Evolutionary conservation across 2,329 filamentous ascomycete genomes (phyloP).

Genomic region (Cryphonectria parasitica): DNA sequence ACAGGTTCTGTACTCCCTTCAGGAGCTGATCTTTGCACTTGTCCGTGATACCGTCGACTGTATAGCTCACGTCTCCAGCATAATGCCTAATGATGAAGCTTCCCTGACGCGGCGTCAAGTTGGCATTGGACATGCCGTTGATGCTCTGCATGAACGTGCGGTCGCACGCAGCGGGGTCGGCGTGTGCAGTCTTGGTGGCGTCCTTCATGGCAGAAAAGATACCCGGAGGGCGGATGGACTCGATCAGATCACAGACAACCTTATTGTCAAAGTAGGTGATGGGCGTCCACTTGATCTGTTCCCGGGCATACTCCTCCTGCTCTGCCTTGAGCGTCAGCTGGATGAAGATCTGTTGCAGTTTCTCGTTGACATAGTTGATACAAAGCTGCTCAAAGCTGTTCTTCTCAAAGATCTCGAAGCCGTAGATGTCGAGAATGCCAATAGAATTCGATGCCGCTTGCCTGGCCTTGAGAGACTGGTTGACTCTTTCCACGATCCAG

Average conservation of each 20-base stretch:
- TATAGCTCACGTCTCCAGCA: slow-evolving; percentile 93
- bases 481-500: slow-evolving; percentile 95
- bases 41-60: slow-evolving; percentile 95
- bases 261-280: slow-evolving; percentile 99
- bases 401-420: slow-evolving; percentile 98
- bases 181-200: slow-evolving; percentile 96
- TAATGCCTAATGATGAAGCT: slow-evolving; percentile 99
- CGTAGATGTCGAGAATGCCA: slow-evolving; percentile 98
- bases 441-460: slow-evolving; percentile 81
- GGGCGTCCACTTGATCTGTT: slow-evolving; percentile 97
- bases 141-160: slow-evolving; percentile 93
- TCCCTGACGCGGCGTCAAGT: slow-evolving; percentile 89
- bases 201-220: slow-evolving; percentile 97
- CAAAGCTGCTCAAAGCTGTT: slow-evolving; percentile 99
- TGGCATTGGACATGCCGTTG: slow-evolving; percentile 87
- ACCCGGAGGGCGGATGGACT: slow-evolving; percentile 85
- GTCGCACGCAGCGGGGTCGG: slow-evolving; percentile 91
- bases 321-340: slow-evolving; percentile 95
- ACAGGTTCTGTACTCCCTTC: slow-evolving; percentile 89
- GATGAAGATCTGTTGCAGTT: slow-evolving; percentile 98
- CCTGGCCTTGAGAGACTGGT: slow-evolving; percentile 81
- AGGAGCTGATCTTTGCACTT: slow-evolving; percentile 99
- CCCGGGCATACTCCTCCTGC: slow-evolving; percentile 93
- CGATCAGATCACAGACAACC: slow-evolving; percentile 95
- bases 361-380: slow-evolving; percentile 99